Evolutionary conservation across 225 moss, liverwort and hornwort genomes (phyloP), one percentile per base, ranked within the genome.

Genomic region (Physcomitrellopsis africana): DNA sequence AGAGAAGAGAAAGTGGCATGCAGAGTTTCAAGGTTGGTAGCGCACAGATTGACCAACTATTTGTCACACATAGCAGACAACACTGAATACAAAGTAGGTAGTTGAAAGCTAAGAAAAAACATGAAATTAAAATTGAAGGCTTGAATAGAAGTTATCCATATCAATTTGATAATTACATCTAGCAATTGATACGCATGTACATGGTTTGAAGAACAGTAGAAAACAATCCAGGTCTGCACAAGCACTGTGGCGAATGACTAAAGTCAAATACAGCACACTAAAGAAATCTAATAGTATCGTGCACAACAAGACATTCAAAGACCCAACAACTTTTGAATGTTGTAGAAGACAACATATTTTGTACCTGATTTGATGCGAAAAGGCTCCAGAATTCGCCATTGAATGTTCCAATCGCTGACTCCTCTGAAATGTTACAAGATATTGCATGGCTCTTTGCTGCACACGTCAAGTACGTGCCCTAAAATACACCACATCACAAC

Each of bases 401-500:
- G 81, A 95, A 99, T 29, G 58, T 78, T 61, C 97, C 97, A 67
- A 95, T 87, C 1, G 95, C 90, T 48, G 85, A 70, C 44, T 84
- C 94, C 71, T 93, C 87, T 54, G 92, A 79, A 47, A 95, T 81
- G 51, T 81, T 78, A 77, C 95, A 99, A 3, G 77, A 67, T 60
- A 81, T 76, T 23, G 97, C 94, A 76, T 99, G 95, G 67, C 82
- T 87, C 82, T 90, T 95, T 23, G 97, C 97, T 70, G 90, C 90
- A 70, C 77, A 84, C 8, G 97, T 99, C 72, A 99, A 66, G 74
- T 99, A 99, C 9, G 97, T 95, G 16, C 97, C 97, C 96, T 95
- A 85, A 26, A 17, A 70, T 24, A 44, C 16, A 58, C 57, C 74
- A 60, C 51, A 29, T 20, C 70, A 58, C 29, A 61, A 51, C 23